Evolutionary conservation across 1,284 basidiomycete genomes (phyloP).

Genomic region (Fomes fomentarius): DNA sequence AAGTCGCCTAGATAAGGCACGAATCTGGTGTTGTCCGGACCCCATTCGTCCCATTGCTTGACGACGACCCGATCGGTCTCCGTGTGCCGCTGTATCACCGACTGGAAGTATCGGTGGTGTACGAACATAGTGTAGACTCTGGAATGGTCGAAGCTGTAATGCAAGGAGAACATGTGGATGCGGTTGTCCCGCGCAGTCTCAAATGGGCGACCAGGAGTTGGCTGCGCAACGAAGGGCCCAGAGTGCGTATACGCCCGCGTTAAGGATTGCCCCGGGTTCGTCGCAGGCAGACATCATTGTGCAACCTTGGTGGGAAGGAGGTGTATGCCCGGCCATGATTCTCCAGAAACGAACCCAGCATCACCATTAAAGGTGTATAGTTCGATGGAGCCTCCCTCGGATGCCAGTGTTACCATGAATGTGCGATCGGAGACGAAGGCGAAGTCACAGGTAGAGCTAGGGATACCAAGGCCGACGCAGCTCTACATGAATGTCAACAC

Average conservation of each 20-base stretch:
- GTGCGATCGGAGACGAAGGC: slow-evolving; percentile 49
- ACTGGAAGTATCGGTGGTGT: slow-evolving; percentile 39
- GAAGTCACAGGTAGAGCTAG: slow-evolving; percentile 31
- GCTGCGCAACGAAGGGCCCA: slow-evolving; percentile 40
- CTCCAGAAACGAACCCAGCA: too few species aligned
- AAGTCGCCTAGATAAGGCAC: slow-evolving; percentile 30
- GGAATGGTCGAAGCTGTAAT: slow-evolving; percentile 31
- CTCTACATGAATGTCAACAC: too few species aligned
- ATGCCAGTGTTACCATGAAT: slow-evolving; percentile 43
- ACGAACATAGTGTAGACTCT: slow-evolving; percentile 36
- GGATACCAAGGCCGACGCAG: not conserved
- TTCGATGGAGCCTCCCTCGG: slow-evolving; percentile 32
- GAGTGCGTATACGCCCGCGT: slow-evolving; percentile 32
- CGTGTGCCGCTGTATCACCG: slow-evolving; percentile 25
- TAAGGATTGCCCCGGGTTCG: slow-evolving; percentile 10
- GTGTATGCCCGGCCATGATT: not conserved
- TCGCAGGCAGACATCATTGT: slow-evolving; percentile 37
- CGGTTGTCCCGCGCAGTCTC: slow-evolving; percentile 39
- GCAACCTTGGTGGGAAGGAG: slow-evolving; percentile 30
- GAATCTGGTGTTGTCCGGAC: slow-evolving; percentile 44
- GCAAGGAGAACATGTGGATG: slow-evolving; percentile 46
- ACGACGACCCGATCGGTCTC: not conserved
- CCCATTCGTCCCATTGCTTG: slow-evolving; percentile 41
- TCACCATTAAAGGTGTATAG: slow-evolving; percentile 39
- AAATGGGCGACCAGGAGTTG: slow-evolving; percentile 37